These are phyloP conservation scores for Aspergillus terreus DNA, from an alignment of 2,329 filamentous ascomycete species.

Conservation along the genomic window DNA sequence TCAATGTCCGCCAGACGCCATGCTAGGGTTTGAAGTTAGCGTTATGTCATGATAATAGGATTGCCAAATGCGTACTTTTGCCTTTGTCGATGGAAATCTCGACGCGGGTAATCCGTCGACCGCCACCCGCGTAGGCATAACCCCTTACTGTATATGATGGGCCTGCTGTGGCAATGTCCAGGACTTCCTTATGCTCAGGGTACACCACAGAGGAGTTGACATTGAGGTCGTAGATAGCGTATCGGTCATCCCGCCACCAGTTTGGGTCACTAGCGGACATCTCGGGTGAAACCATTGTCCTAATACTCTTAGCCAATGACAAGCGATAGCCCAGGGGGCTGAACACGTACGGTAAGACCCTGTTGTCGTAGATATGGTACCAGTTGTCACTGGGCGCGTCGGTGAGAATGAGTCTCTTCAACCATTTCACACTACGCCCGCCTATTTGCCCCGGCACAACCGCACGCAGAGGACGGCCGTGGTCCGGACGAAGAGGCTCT, in stretches of 20 bases:
- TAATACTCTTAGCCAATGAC: conserved; percentile 17
- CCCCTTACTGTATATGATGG: conserved; percentile 65
- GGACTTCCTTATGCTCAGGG: conserved; percentile 71
- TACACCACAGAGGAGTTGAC: conserved; percentile 79
- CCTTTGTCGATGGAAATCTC: conserved; percentile 83
- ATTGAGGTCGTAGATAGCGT: conserved; percentile 89
- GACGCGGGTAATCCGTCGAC: conserved; percentile 75
- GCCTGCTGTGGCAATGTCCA: conserved; percentile 49
- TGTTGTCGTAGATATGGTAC: conserved; percentile 94
- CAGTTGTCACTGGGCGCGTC: conserved; percentile 80
- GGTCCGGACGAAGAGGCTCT: conserved; percentile 72
- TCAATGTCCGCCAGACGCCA: conserved; percentile 75
- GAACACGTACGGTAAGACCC: conserved; percentile 65
- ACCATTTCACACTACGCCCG: conserved; percentile 88
- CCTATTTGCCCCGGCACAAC: conserved; percentile 91
- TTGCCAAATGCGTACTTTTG: conserved; percentile 43
- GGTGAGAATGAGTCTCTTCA: conserved; percentile 76
- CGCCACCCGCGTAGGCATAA: conserved; percentile 86
- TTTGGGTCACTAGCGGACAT: conserved; percentile 68
- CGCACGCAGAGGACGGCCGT: conserved; percentile 77
- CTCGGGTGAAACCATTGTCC: conserved; percentile 77
- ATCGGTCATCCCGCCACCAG: conserved; percentile 84
- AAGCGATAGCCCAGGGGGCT: background rate
- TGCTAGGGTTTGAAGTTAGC: conserved; percentile 29
- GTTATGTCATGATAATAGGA: background rate